Base-by-base conservation (phyloP, 129 eudicot genomes). In the Saussurea involucrata region DNA sequence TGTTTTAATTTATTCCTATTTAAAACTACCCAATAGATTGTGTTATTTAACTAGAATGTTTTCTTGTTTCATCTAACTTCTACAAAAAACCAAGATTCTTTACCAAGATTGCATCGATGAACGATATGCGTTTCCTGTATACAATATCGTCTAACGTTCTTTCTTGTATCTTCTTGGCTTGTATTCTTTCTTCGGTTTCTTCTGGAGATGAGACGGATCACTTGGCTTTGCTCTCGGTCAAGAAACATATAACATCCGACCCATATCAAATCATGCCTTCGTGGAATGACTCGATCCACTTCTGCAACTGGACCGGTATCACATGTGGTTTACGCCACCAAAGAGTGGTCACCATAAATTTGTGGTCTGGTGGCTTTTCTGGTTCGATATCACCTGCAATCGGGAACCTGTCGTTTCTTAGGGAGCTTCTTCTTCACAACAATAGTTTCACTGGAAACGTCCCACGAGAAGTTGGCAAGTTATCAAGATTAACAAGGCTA, bases 361-460 rank as follows among this genome's bases (percentile, higher is more conserved):
- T 81, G 12, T 69, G 74, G 75, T 81, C 85, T 0, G 75, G 75
- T 37, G 49, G 63, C 22, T 65, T 82, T 13, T 67, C 76, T 2
- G 85, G 86, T n/a, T 61, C 83, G 7, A 24, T 83, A 27, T 68
- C 86, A 4, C 86, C 86, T n/a, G 71, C 66, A 28, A n/a, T 83
- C 11, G 83, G 86, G 29, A 83, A 83, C 58, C 68, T 83, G 6
- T 67, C 73, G 28, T 83, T 83, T 74, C 83, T 83, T 44, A 7
- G 57, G 36, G 75, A 72, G 15, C 69, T 83, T 46, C 55, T 33
- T 0, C 66, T 83, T 15, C 65, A 77, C 57, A 83, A 83, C 72
- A 83, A 83, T 44, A 83, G 80, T 29, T 78, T 83, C 76, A 73
- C 73, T 20, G 83, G 78, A 15, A 34, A 13, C 18, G 4, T 78